phyloP scores from a whole-genome alignment of 768 basidiomycete species.

The Amanita pallidorosea region DNA sequence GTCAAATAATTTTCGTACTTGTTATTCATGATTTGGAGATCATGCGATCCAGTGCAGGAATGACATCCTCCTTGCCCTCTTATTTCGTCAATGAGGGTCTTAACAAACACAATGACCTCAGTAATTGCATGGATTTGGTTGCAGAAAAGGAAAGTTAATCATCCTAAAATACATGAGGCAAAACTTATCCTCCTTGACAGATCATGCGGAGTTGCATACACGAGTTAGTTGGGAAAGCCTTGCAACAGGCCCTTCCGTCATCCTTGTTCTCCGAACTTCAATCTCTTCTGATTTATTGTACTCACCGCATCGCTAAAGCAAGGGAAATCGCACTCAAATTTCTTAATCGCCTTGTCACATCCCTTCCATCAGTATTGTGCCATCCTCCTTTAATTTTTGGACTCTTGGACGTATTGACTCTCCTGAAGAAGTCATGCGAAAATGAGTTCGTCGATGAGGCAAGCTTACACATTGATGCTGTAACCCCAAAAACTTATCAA shows the following conservation, averaged over 20 bases:
- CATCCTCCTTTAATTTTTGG: conserved; percentile 79
- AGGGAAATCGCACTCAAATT: conserved; percentile 78
- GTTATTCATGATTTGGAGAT: conserved; percentile 83
- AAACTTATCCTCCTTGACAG: conserved; percentile 24
- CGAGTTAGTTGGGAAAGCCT: conserved; percentile 63
- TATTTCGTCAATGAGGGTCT: conserved; percentile 86
- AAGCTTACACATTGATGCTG: conserved; percentile 8
- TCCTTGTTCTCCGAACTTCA: conserved; percentile 65
- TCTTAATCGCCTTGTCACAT: conserved; percentile 75
- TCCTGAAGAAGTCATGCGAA: conserved; percentile 80
- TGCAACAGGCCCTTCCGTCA: conserved; percentile 68
- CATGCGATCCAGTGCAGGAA: conserved; percentile 70
- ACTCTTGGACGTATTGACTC: conserved; percentile 84
- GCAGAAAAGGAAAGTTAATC: conserved; percentile 60
- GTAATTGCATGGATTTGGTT: conserved; percentile 74
- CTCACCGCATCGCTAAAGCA: conserved; percentile 74
- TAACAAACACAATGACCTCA: conserved; percentile 58
- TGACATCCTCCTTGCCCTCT: conserved; percentile 70
- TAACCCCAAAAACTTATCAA: background rate
- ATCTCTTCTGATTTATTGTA: conserved; percentile 64
- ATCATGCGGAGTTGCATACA: conserved; percentile 68
- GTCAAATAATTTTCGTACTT: conserved; percentile 78
- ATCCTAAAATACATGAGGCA: conserved; percentile 1
- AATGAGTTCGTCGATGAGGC: conserved; percentile 91
- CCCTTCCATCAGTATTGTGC: conserved; percentile 93